These are phyloP conservation scores for Filobasidium wieringae DNA, from an alignment of 768 basidiomycete genomes.

Conservation along the genomic window DNA sequence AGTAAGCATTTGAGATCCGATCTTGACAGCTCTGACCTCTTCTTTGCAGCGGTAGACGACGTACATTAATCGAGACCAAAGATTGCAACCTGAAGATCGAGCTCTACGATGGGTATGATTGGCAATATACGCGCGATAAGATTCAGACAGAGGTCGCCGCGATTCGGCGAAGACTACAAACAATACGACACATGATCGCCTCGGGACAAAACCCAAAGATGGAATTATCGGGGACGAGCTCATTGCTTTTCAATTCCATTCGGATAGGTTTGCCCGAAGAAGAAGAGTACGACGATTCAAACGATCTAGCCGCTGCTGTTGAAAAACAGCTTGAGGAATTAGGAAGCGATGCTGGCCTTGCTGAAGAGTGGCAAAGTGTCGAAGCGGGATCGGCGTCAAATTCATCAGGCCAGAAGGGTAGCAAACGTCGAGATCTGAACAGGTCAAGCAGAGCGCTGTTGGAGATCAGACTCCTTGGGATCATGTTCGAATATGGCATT, in stretches of 20 bases:
- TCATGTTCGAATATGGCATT: not conserved
- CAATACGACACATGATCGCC: slow-evolving; percentile 83
- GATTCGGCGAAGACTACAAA: slow-evolving; percentile 71
- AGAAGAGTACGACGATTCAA: slow-evolving; percentile 59
- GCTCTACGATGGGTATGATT: slow-evolving; percentile 91
- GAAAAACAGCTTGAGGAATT: slow-evolving; percentile 71
- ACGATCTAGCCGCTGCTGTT: slow-evolving; percentile 73
- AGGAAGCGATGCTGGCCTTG: slow-evolving; percentile 46
- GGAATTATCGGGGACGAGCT: slow-evolving; percentile 49
- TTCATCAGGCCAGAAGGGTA: slow-evolving; percentile 7
- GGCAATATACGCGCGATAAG: slow-evolving; percentile 67
- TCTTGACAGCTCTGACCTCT: no score
- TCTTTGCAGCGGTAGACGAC: no score
- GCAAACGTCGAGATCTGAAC: not conserved
- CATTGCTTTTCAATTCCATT: slow-evolving; percentile 83
- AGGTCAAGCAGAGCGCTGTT: not conserved
- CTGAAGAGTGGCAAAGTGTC: slow-evolving; percentile 23
- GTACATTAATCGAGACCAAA: not conserved
- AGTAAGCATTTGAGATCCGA: no score
- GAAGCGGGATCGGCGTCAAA: not conserved
- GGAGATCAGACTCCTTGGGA: not conserved
- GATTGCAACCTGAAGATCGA: not conserved
- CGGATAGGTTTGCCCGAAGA: slow-evolving; percentile 82
- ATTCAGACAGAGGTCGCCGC: slow-evolving; percentile 81
- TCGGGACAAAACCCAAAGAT: slow-evolving; percentile 62